Evolutionary conservation across 2,329 filamentous ascomycete genomes (phyloP).

Genomic region (Biscogniauxia sp.): DNA sequence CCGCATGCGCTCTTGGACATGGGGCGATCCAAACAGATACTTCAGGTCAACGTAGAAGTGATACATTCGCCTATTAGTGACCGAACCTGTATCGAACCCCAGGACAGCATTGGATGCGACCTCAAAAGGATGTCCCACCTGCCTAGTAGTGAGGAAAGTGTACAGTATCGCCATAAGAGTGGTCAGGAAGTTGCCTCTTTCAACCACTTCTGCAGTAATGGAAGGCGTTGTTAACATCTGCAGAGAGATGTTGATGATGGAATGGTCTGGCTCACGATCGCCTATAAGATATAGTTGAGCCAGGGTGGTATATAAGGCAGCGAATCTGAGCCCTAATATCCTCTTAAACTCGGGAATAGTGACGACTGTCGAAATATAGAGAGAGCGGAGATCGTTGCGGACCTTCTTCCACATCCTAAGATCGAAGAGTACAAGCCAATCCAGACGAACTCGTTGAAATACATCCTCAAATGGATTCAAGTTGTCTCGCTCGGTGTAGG

Average conservation of each 20-base stretch:
- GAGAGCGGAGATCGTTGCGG: constrained; percentile 81
- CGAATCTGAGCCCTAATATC: constrained; percentile 87
- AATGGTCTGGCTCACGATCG: constrained; percentile 94
- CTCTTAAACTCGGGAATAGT: constrained; percentile 96
- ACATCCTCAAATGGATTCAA: constrained; percentile 79
- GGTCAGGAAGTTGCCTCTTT: constrained; percentile 92
- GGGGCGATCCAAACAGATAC: constrained; percentile 83
- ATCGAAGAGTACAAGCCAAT: constrained; percentile 94
- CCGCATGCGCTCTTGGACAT: constrained; percentile 82
- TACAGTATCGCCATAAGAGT: constrained; percentile 95
- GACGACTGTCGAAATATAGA: constrained; percentile 96
- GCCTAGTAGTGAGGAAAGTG: constrained; percentile 92
- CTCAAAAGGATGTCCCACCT: constrained; percentile 91
- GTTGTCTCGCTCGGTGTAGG: constrained; percentile 61
- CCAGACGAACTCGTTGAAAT: constrained; percentile 82
- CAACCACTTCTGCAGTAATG: constrained; percentile 92
- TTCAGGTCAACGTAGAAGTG: constrained; percentile 96
- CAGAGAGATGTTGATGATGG: constrained; percentile 94
- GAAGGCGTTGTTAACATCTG: constrained; percentile 97
- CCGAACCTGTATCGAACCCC: constrained; percentile 89
- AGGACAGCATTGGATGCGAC: constrained; percentile 83
- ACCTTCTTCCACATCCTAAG: constrained; percentile 95
- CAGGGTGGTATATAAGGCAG: constrained; percentile 88
- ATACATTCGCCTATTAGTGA: constrained; percentile 93
- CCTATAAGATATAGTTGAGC: constrained; percentile 95